Evolutionary conservation across 2,329 filamentous ascomycete genomes (phyloP).

Genomic region (Aspergillus alliaceus): DNA sequence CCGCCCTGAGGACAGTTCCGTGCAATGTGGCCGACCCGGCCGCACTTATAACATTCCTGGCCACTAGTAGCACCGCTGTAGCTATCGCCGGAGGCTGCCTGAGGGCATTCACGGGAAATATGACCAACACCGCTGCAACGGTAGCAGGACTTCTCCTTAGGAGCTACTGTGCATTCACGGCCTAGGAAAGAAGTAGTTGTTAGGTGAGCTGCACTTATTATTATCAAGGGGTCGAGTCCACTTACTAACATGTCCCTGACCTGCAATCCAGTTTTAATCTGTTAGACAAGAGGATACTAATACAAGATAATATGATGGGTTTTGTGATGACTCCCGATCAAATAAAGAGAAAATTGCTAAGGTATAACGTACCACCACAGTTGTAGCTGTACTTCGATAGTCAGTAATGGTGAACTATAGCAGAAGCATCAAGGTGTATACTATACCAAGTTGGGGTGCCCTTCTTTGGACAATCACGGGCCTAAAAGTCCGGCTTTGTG

Average conservation of each 20-base stretch:
- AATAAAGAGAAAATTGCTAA: constrained; percentile 2
- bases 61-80: constrained; percentile 50
- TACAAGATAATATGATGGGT: no score
- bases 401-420: constrained; percentile 7
- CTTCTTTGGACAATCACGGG: constrained; percentile 83
- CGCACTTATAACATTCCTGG: constrained; percentile 96
- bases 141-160: constrained; percentile 77
- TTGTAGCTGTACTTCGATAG: constrained; percentile 62
- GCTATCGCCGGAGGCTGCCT: constrained; percentile 46
- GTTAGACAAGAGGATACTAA: constrained; percentile 9
- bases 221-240: constrained; percentile 16
- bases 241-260: constrained; percentile 76
- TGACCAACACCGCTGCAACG: constrained; percentile 74
- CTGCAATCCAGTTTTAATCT: constrained; percentile 33
- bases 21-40: constrained; percentile 93
- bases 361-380: constrained; percentile 65
- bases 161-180: constrained; percentile 86
- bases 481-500: constrained; percentile 49
- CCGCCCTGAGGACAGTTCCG: constrained; percentile 59
- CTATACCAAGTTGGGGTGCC: constrained; percentile 78
- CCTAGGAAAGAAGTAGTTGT: constrained; percentile 47
- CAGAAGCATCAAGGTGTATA: constrained; percentile 2
- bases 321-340: not conserved
- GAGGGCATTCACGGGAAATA: constrained; percentile 77
- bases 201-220: not conserved